Base-by-base conservation (phyloP, 2,329 filamentous ascomycete genomes). In the Monilinia fructigena region DNA sequence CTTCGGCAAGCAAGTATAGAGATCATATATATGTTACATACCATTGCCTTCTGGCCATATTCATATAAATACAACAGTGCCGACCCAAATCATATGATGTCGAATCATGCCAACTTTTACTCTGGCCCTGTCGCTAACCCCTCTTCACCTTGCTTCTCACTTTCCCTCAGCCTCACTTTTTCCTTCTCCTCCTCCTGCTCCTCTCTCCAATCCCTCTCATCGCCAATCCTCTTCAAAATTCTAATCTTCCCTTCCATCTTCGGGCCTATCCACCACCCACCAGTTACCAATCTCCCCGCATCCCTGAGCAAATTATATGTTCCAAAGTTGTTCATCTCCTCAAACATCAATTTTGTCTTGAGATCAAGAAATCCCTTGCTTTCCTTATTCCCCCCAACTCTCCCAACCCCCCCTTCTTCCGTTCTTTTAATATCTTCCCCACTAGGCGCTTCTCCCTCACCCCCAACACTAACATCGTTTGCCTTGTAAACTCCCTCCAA, bases 211-310 rank as follows among this genome's bases (percentile, higher is more conserved):
- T 54, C n/a, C 40, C 47, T 40, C 47, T 59, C 63, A 60, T 66
- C 52, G 23, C 63, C 66, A 54, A 73, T 63, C 67, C 70, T 73
- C 65, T 54, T 72, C 68, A 76, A 65, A 63, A 76, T 71, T 40
- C 68, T 67, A 61, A 76, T 71, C 62, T 50, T 72, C 20, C 85
- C 84, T 69, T 80, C 80, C 84, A 89, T 87, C 70, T 81, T 80
- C 31, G 86, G 86, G 0, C 87, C 87, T 70, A 85, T 70, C 86
- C 87, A 90, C 84, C 85, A 88, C 0, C 87, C 87, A 2, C 85
- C 82, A 0, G 85, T 87, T 6, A 74, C 59, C 53, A 78, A 69
- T 67, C 82, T 81, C 8, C 85, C 79, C 38, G 69, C 71, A 65
- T 76, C 71, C 66, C 73, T 73, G 42, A 76, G 63, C 56, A 74